Evolutionary conservation across 2,329 filamentous ascomycete species (phyloP).

Genomic region (Talaromyces funiculosus): DNA sequence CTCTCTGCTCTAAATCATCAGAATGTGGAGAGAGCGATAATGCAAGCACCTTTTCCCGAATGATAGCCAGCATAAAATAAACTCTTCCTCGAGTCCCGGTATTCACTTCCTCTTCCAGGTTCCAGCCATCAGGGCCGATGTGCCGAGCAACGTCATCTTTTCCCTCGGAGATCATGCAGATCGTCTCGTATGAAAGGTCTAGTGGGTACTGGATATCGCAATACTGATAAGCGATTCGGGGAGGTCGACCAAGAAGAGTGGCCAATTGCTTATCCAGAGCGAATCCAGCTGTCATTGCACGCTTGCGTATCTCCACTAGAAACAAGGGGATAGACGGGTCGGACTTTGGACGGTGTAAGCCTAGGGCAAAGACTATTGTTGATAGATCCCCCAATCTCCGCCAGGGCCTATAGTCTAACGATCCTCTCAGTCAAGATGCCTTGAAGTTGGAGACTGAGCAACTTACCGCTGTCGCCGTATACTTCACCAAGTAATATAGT

Average conservation of each 20-base stretch:
- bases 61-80: constrained; percentile 6
- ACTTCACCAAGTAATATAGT: constrained; percentile 13
- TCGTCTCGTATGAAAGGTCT: constrained; percentile 19
- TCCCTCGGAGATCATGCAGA: constrained; percentile 15
- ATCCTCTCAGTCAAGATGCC: not conserved
- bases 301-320: constrained; percentile 31
- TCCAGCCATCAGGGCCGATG: constrained; percentile 22
- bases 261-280: constrained; percentile 42
- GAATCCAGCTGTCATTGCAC: constrained; percentile 37
- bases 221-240: constrained; percentile 36
- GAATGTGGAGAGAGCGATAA: constrained; percentile 11
- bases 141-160: constrained; percentile 10
- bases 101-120: constrained; percentile 15
- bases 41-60: constrained; percentile 12
- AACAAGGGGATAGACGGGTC: constrained; percentile 26
- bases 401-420: constrained; percentile 40
- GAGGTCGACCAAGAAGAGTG: constrained; percentile 44
- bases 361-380: constrained; percentile 39
- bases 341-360: constrained; percentile 35
- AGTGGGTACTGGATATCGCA: constrained; percentile 22
- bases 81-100: constrained; percentile 10
- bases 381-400: constrained; percentile 40
- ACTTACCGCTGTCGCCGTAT: constrained; percentile 17
- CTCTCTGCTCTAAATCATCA: constrained; percentile 6
- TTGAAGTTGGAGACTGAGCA: not conserved